Evolutionary conservation across 179 eudicot species (phyloP).

Genomic region (Pouteria campechiana): DNA sequence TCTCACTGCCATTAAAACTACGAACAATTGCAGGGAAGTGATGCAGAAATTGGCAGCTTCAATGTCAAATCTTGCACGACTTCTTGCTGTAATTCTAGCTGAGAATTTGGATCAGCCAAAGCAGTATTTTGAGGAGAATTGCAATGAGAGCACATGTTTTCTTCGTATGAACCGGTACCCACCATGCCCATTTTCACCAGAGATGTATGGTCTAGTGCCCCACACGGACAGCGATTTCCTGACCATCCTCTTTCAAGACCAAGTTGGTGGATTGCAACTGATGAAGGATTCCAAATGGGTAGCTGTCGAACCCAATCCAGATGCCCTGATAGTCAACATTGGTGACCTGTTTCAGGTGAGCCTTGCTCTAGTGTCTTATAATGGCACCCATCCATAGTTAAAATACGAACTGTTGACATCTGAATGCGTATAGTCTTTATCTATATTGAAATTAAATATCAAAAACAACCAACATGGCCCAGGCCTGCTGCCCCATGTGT

Average conservation of each 20-base stretch:
- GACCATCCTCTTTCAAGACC: constrained; percentile 32
- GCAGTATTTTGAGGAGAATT: constrained; percentile 9
- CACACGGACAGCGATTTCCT: constrained; percentile 46
- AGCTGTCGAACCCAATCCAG: constrained; percentile 30
- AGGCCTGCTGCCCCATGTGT: too few relatives aligned
- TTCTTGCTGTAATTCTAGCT: constrained; percentile 16
- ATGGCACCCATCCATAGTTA: too few relatives aligned
- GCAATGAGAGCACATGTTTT: constrained; percentile 22
- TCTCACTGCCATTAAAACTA: too few relatives aligned
- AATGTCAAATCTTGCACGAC: constrained; percentile 26
- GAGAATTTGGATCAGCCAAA: constrained; percentile 13
- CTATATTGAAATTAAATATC: too few relatives aligned
- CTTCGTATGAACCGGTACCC: constrained; percentile 37
- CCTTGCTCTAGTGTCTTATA: too few relatives aligned
- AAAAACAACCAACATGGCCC: too few relatives aligned
- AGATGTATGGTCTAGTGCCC: constrained; percentile 26
- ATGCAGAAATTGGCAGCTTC: constrained; percentile 26
- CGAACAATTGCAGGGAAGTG: constrained; percentile 25
- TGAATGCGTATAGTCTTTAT: too few relatives aligned
- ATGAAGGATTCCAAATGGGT: constrained; percentile 44
- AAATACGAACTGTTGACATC: too few relatives aligned
- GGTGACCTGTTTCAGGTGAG: constrained; percentile 51
- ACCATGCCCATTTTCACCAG: constrained; percentile 23
- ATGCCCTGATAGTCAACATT: constrained; percentile 46
- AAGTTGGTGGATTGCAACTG: constrained; percentile 38